phyloP scores from a whole-genome alignment of 2,329 filamentous ascomycete genomes.

The Microsporum audouinii region DNA sequence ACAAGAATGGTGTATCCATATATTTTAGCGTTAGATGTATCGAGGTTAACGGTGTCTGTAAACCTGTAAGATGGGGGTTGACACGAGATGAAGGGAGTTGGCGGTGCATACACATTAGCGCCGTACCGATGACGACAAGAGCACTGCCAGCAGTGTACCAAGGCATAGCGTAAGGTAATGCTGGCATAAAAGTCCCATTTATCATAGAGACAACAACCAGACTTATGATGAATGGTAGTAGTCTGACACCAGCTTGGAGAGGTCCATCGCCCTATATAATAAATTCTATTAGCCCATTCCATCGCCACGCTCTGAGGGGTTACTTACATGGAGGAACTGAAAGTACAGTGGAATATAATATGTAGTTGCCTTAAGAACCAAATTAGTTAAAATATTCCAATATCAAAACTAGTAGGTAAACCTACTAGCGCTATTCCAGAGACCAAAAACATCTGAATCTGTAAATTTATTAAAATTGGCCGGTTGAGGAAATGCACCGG shows the following conservation, averaged over 20 bases:
- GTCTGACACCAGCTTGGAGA: slow-evolving; percentile 21
- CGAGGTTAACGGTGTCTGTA: slow-evolving; percentile 16
- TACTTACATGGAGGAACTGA: slow-evolving; percentile 30
- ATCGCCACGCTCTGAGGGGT: background rate
- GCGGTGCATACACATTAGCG: slow-evolving; percentile 19
- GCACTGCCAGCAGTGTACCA: slow-evolving; percentile 23
- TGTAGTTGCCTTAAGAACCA: slow-evolving; percentile 27
- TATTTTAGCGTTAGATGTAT: slow-evolving; percentile 14
- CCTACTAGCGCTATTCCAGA: background rate
- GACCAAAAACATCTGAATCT: slow-evolving; percentile 29
- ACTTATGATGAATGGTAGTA: slow-evolving; percentile 23
- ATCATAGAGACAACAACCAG: slow-evolving; percentile 16
- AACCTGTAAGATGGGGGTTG: too few species aligned
- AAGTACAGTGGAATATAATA: slow-evolving; percentile 49
- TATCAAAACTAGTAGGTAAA: background rate
- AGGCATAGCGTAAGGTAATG: slow-evolving; percentile 18
- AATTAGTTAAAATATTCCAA: too few species aligned
- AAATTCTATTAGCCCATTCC: background rate
- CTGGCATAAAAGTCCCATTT: slow-evolving; percentile 16
- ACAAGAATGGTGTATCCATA: slow-evolving; percentile 29
- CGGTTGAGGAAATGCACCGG: slow-evolving; percentile 38
- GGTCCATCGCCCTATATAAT: slow-evolving; percentile 34
- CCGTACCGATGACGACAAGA: slow-evolving; percentile 18
- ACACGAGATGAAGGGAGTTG: slow-evolving; percentile 17
- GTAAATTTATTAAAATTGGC: slow-evolving; percentile 33